A percentile compares a stretch with the other conserved stretches of the same genome.
Conservation (phyloP, 495 filamentous ascomycete species). For the Friedmanniomyces simplex region DNA sequence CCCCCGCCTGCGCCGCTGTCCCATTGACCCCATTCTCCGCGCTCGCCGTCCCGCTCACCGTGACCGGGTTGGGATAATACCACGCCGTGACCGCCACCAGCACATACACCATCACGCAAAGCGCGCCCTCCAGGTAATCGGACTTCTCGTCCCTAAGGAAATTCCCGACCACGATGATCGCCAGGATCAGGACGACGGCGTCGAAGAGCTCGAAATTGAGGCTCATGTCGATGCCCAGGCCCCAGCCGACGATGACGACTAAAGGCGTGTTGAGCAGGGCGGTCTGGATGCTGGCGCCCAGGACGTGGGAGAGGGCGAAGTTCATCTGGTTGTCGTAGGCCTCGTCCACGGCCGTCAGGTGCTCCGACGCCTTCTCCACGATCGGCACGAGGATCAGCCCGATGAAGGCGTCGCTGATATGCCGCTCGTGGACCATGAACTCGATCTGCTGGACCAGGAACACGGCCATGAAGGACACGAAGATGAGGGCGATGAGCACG, state of each 20-base stretch:
- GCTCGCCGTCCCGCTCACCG: background rate
- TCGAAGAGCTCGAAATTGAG: conserved; percentile 85
- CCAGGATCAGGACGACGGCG: conserved; percentile 72
- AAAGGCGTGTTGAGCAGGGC: conserved; percentile 81
- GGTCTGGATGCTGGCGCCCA: conserved; percentile 82
- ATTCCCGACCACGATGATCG: conserved; percentile 61
- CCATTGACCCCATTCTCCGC: background rate
- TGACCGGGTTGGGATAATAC: conserved; percentile 47
- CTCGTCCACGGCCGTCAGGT: conserved; percentile 82
- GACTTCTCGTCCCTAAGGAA: conserved; percentile 38
- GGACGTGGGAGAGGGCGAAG: conserved; percentile 81
- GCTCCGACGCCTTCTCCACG: conserved; percentile 72
- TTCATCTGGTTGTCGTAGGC: conserved; percentile 83
- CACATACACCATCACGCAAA: conserved; percentile 59
- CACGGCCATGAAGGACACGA: conserved; percentile 71
- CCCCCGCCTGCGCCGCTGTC: too few species aligned
- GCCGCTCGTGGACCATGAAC: conserved; percentile 50
- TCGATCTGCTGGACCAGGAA: conserved; percentile 75
- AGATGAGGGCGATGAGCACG: conserved; percentile 53
- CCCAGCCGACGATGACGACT: conserved; percentile 77
- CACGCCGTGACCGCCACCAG: conserved; percentile 52
- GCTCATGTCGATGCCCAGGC: conserved; percentile 57
- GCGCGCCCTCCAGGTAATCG: conserved; percentile 39
- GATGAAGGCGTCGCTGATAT: conserved; percentile 55
- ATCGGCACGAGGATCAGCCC: conserved; percentile 56